These are phyloP conservation scores for Candida insectorum DNA, from an alignment of 805 yeast species.

Conservation along the genomic window DNA sequence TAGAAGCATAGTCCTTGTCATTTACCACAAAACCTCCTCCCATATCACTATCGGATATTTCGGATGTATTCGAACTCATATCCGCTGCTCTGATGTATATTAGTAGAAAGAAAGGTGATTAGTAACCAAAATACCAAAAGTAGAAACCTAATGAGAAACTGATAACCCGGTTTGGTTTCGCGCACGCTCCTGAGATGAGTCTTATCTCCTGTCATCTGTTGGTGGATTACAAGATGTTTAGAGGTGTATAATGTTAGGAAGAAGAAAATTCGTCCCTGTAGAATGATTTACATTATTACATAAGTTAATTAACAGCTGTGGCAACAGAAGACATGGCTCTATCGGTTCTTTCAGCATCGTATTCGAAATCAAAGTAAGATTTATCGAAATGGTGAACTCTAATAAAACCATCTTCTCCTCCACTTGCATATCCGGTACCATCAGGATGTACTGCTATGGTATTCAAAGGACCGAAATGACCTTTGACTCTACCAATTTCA, in stretches of 20 bases:
- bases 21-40: constrained; percentile 43
- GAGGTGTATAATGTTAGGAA: too few relatives aligned
- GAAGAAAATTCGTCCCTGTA: too few relatives aligned
- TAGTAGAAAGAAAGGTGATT: too few relatives aligned
- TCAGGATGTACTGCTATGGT: constrained; percentile 91
- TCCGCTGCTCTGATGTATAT: background rate
- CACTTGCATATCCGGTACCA: constrained; percentile 91
- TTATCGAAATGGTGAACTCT: constrained; percentile 93
- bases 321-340: constrained; percentile 8
- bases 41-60: constrained; percentile 3
- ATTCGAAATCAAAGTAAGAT: constrained; percentile 87
- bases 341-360: constrained; percentile 86
- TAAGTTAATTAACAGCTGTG: too few relatives aligned
- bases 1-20: constrained; percentile 28
- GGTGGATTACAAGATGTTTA: too few relatives aligned
- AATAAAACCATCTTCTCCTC: constrained; percentile 97
- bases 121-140: too few relatives aligned
- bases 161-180: too few relatives aligned
- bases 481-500: constrained; percentile 95
- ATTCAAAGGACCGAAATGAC: constrained; percentile 98
- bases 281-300: too few relatives aligned
- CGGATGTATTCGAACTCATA: background rate
- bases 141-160: too few relatives aligned
- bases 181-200: too few relatives aligned
- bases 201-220: too few relatives aligned